These are phyloP conservation scores for Phytopythium vexans DNA, from an alignment of 352 stramenopile genomes.

Conservation along the genomic window DNA sequence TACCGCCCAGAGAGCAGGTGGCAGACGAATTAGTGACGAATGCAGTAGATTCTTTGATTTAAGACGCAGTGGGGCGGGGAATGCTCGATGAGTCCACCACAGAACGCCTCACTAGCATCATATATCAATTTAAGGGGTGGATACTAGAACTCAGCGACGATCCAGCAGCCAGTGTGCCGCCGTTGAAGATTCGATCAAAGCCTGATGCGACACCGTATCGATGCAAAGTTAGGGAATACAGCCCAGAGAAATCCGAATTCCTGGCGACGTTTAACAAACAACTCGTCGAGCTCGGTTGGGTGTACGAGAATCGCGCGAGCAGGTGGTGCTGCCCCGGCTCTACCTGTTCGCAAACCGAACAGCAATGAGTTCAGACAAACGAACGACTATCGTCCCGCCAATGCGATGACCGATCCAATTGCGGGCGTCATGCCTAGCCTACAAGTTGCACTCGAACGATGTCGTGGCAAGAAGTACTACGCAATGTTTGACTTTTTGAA, in stretches of 20 bases:
- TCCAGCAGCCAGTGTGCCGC: constrained; percentile 11
- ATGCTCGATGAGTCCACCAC: background rate
- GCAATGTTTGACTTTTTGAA: constrained; percentile 17
- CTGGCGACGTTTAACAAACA: constrained; percentile 14
- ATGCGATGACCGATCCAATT: constrained; percentile 14
- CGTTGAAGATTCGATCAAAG: constrained; percentile 20
- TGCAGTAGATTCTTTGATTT: background rate
- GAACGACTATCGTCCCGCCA: constrained; percentile 21
- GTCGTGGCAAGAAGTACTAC: constrained; percentile 2
- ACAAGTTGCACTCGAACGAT: constrained; percentile 3
- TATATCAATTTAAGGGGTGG: constrained; percentile 2
- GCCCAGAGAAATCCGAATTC: constrained; percentile 12
- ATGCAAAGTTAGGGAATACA: constrained; percentile 16
- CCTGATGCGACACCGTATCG: constrained; percentile 14
- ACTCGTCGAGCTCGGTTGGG: constrained; percentile 20
- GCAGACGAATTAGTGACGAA: constrained; percentile 2
- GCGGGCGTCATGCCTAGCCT: constrained; percentile 19
- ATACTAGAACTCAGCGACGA: constrained; percentile 13
- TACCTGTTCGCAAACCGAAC: constrained; percentile 12
- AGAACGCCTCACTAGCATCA: background rate
- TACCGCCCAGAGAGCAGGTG: too few relatives aligned
- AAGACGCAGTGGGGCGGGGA: constrained; percentile 1
- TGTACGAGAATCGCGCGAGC: constrained; percentile 16
- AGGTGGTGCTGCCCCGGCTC: constrained; percentile 15
- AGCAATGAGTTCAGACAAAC: constrained; percentile 15